Conservation (phyloP, 495 filamentous ascomycete species). For the Aspergillus taichungensis region DNA sequence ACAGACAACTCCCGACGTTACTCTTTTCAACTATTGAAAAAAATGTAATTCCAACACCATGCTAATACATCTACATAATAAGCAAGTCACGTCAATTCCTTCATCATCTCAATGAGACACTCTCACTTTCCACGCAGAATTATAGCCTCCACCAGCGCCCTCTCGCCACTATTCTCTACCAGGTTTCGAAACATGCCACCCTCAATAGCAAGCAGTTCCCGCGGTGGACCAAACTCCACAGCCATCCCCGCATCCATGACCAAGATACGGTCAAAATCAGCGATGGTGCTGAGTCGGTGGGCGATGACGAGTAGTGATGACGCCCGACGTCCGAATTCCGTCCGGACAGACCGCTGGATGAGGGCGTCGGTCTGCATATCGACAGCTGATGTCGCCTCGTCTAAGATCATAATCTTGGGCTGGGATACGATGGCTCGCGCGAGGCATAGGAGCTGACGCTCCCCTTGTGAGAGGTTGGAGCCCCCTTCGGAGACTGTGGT, state of each 20-base stretch:
- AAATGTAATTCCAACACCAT: too few relatives aligned
- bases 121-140: constrained; percentile 14
- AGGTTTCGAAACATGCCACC: constrained; percentile 58
- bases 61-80: neutral
- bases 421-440: constrained; percentile 75
- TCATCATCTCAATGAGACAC: too few relatives aligned
- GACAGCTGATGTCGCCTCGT: constrained; percentile 84
- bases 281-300: constrained; percentile 77
- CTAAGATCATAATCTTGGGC: constrained; percentile 79
- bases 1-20: too few relatives aligned
- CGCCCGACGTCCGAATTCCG: constrained; percentile 62
- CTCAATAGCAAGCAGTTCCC: constrained; percentile 52
- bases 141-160: constrained; percentile 48
- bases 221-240: constrained; percentile 64
- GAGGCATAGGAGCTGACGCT: constrained; percentile 81
- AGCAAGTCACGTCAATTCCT: neutral
- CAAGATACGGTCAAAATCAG: constrained; percentile 76
- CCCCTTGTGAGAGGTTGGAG: constrained; percentile 76
- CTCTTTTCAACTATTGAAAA: too few relatives aligned
- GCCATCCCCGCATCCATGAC: constrained; percentile 70
- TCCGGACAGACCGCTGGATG: constrained; percentile 74
- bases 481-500: constrained; percentile 67
- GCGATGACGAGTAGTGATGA: constrained; percentile 79
- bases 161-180: constrained; percentile 70
- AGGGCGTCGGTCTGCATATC: constrained; percentile 79